Percentiles rank a stretch among this genome's conserved stretches.
These are phyloP conservation scores for Cornus suecica DNA, from an alignment of 148 eudicot genomes.

Conservation along the genomic window DNA sequence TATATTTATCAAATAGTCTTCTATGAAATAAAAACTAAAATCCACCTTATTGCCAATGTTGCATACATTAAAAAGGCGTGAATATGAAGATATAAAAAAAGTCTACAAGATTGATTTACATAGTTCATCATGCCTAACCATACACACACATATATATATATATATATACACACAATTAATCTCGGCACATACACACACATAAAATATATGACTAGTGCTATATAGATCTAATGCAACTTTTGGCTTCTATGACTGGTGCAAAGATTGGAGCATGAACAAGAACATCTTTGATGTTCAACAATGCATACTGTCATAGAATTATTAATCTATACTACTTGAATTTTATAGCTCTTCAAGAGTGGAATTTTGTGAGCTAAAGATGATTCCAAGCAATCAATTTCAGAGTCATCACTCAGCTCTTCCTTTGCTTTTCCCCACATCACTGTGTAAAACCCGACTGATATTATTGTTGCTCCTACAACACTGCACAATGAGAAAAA, in stretches of 20 bases:
- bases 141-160: too few species aligned
- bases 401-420: conserved; percentile 21
- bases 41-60: too few species aligned
- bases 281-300: not conserved
- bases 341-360: conserved; percentile 25
- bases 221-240: not conserved
- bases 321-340: not conserved
- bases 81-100: too few species aligned
- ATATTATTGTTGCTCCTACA: conserved; percentile 46
- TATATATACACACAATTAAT: too few species aligned
- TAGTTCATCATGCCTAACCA: too few species aligned
- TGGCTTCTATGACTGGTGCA: not conserved
- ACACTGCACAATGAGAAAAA: conserved; percentile 27
- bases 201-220: not conserved
- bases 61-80: too few species aligned
- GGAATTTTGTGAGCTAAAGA: conserved; percentile 27
- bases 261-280: not conserved
- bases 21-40: too few species aligned
- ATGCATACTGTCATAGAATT: not conserved
- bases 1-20: too few species aligned
- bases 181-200: not conserved
- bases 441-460: conserved; percentile 48
- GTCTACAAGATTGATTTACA: too few species aligned
- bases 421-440: conserved; percentile 68
- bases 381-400: conserved; percentile 26